phyloP scores from a whole-genome alignment of 2,329 filamentous ascomycete species.

The Hymenoscyphus fraxineus region DNA sequence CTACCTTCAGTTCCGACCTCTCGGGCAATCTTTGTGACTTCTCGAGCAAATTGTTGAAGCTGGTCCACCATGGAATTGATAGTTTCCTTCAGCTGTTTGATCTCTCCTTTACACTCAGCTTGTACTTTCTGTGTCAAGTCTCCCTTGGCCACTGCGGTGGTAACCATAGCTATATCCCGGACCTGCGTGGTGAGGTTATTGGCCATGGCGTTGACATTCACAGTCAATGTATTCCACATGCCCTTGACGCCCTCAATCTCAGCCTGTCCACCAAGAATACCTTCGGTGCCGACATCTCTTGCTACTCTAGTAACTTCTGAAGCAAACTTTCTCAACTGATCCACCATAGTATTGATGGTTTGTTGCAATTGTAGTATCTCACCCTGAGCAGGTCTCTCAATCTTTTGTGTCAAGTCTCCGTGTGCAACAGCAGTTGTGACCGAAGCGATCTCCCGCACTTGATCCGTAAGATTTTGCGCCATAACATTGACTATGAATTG shows the following conservation, averaged over 20 bases:
- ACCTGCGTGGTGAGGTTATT: slow-evolving; percentile 86
- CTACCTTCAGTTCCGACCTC: slow-evolving; percentile 96
- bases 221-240: slow-evolving; percentile 84
- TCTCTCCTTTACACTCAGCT: slow-evolving; percentile 87
- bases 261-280: slow-evolving; percentile 76
- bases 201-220: slow-evolving; percentile 85
- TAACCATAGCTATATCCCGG: slow-evolving; percentile 86
- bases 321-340: slow-evolving; percentile 77
- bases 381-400: slow-evolving; percentile 73
- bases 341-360: slow-evolving; percentile 87
- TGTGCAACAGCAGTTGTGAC: slow-evolving; percentile 81
- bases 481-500: slow-evolving; percentile 66
- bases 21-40: slow-evolving; percentile 93
- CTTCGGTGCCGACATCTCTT: slow-evolving; percentile 79
- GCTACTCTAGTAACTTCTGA: slow-evolving; percentile 81
- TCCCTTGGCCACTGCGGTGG: slow-evolving; percentile 70
- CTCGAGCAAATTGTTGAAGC: slow-evolving; percentile 90
- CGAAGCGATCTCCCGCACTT: slow-evolving; percentile 81
- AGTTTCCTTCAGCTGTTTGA: slow-evolving; percentile 90
- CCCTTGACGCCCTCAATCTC: slow-evolving; percentile 80
- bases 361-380: slow-evolving; percentile 81
- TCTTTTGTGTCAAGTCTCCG: slow-evolving; percentile 80
- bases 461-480: slow-evolving; percentile 77
- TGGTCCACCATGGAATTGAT: slow-evolving; percentile 99
- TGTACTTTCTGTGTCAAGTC: slow-evolving; percentile 97